A percentile compares a stretch with the other conserved stretches of the same genome.
phyloP scores from a whole-genome alignment of 73 alveolate genomes.

The Paramecium biaurelia region DNA sequence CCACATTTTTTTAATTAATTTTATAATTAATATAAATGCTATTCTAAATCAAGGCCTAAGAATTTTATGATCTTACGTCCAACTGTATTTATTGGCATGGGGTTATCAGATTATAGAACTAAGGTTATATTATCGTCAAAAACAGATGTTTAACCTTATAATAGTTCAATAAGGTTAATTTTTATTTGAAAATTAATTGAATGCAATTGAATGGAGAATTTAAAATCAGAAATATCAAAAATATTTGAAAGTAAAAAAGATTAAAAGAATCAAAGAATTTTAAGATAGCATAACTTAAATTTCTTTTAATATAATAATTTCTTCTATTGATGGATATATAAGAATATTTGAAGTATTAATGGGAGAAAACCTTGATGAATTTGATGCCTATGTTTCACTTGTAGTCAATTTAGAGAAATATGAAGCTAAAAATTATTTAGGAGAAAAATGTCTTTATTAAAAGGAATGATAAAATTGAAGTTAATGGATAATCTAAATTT shows the following conservation, averaged over 20 bases:
- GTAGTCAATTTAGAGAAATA: slow-evolving; percentile 28
- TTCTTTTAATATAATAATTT: too few species aligned
- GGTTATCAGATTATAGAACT: slow-evolving; percentile 68
- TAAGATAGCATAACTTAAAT: too few species aligned
- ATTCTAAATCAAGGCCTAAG: neutral
- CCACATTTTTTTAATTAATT: neutral
- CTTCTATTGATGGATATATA: too few species aligned
- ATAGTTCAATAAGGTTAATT: neutral
- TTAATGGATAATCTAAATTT: neutral
- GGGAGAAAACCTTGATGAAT: slow-evolving; percentile 1
- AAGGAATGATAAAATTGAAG: neutral
- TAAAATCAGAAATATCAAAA: neutral
- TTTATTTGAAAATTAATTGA: neutral
- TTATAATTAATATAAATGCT: neutral
- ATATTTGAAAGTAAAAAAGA: slow-evolving; percentile 27
- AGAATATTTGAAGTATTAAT: slow-evolving; percentile 41
- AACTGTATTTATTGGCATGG: slow-evolving; percentile 53
- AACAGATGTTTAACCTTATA: neutral
- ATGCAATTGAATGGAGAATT: slow-evolving; percentile 42
- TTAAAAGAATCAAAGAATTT: too few species aligned
- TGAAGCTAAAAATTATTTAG: neutral
- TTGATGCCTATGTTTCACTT: slow-evolving; percentile 30
- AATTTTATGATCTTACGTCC: neutral
- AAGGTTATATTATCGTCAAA: slow-evolving; percentile 8
- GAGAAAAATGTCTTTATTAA: neutral